Evolutionary conservation across 306 rosid species (phyloP).

Genomic region (Spatholobus suberectus): DNA sequence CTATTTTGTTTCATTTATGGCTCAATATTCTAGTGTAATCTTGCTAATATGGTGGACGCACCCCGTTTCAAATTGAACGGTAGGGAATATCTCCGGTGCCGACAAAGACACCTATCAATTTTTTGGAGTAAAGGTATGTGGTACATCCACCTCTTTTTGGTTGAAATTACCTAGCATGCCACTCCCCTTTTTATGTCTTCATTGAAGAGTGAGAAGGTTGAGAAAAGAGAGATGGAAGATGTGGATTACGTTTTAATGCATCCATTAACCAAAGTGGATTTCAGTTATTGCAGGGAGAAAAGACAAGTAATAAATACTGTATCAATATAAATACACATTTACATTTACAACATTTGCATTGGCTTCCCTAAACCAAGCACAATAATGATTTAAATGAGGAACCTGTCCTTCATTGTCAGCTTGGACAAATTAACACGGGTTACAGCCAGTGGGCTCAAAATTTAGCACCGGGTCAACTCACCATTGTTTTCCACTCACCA

Average conservation of each 20-base stretch:
- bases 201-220: not conserved
- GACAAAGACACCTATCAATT: slow-evolving; percentile 54
- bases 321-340: too few relatives aligned
- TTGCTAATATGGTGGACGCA: not conserved
- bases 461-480: slow-evolving; percentile 52
- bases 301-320: not conserved
- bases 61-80: not conserved
- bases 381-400: slow-evolving; percentile 47
- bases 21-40: not conserved
- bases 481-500: slow-evolving; percentile 22
- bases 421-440: slow-evolving; percentile 60
- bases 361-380: slow-evolving; percentile 29
- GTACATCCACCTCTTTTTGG: not conserved
- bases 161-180: slow-evolving; percentile 6
- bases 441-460: slow-evolving; percentile 59
- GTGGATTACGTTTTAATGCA: not conserved
- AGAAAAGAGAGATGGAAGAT: not conserved
- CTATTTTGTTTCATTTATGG: not conserved
- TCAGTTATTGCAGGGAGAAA: not conserved
- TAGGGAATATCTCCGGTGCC: slow-evolving; percentile 52
- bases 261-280: not conserved
- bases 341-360: slow-evolving; percentile 6
- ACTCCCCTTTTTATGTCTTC: not conserved
- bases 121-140: slow-evolving; percentile 5
- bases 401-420: slow-evolving; percentile 48